These are phyloP conservation scores for Candida caryicola DNA, from an alignment of 805 yeast genomes.

Conservation along the genomic window DNA sequence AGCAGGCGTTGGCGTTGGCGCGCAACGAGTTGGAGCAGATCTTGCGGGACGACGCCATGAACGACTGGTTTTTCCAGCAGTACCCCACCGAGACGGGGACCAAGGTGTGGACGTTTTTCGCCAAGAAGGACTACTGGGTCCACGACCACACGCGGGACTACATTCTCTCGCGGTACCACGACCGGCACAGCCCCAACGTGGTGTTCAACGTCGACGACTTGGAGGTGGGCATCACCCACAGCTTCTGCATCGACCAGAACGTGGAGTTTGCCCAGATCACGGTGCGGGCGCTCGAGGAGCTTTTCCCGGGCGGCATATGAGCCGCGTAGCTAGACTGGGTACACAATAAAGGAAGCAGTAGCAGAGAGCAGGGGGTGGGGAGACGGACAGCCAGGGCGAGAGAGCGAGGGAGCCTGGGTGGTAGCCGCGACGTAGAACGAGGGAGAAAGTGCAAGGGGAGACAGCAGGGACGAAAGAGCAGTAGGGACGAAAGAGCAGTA, in stretches of 20 bases:
- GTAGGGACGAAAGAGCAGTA: too few relatives aligned
- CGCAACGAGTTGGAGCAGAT: conserved; percentile 57
- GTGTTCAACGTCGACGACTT: conserved; percentile 31
- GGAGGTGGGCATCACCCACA: conserved; percentile 46
- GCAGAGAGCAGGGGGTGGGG: too few relatives aligned
- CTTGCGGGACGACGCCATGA: conserved; percentile 46
- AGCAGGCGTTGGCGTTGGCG: conserved; percentile 57
- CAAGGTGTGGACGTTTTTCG: conserved; percentile 56
- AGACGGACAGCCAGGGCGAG: too few relatives aligned
- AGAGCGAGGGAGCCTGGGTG: too few relatives aligned
- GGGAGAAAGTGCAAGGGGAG: too few relatives aligned
- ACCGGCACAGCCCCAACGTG: conserved; percentile 24
- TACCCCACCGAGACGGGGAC: conserved; percentile 19
- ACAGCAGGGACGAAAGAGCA: too few relatives aligned
- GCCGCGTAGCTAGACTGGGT: too few relatives aligned
- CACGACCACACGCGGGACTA: conserved; percentile 46
- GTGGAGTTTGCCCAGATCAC: conserved; percentile 48
- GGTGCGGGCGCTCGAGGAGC: conserved; percentile 11
- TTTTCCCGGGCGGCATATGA: conserved; percentile 4
- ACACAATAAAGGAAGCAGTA: not conserved
- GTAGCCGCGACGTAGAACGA: too few relatives aligned
- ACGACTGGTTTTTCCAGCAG: conserved; percentile 43
- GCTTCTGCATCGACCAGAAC: conserved; percentile 60
- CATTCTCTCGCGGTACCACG: conserved; percentile 37
- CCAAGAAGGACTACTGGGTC: conserved; percentile 67